Conservation (phyloP, 306 rosid species). For the Trifolium dubium region DNA sequence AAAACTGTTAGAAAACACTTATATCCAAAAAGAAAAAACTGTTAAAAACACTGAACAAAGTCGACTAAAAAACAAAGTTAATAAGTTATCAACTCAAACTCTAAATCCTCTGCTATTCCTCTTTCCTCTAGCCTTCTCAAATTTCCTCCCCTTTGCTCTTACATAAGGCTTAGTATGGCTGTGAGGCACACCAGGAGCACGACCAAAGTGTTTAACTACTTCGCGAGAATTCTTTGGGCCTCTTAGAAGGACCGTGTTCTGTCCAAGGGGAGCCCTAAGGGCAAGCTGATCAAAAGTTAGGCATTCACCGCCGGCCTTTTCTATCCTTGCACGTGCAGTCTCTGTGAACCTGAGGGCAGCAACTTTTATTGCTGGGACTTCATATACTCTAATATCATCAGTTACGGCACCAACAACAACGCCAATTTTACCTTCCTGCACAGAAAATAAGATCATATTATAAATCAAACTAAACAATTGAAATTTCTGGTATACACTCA, state of each 20-base stretch:
- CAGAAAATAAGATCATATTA: not conserved
- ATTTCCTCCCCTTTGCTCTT: constrained; percentile 76
- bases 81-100: constrained; percentile 46
- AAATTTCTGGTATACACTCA: not conserved
- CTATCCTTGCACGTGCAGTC: constrained; percentile 83
- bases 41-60: not conserved
- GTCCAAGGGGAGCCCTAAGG: constrained; percentile 75
- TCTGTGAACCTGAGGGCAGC: constrained; percentile 75
- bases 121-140: constrained; percentile 80
- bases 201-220: constrained; percentile 88
- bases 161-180: constrained; percentile 83
- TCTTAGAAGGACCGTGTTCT: constrained; percentile 82
- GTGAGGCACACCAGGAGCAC: constrained; percentile 92
- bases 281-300: constrained; percentile 85
- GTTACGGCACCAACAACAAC: constrained; percentile 73
- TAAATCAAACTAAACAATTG: not conserved
- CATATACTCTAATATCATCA: constrained; percentile 73
- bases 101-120: constrained; percentile 78
- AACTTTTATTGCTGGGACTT: constrained; percentile 69
- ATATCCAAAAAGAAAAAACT: not conserved
- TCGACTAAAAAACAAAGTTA: no score
- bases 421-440: constrained; percentile 64
- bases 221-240: constrained; percentile 82
- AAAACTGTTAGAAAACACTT: not conserved
- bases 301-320: constrained; percentile 84